Evolutionary conservation across 495 filamentous ascomycete species (phyloP), one percentile per base, ranked within the genome.

Genomic region (Amorphotheca resinae): DNA sequence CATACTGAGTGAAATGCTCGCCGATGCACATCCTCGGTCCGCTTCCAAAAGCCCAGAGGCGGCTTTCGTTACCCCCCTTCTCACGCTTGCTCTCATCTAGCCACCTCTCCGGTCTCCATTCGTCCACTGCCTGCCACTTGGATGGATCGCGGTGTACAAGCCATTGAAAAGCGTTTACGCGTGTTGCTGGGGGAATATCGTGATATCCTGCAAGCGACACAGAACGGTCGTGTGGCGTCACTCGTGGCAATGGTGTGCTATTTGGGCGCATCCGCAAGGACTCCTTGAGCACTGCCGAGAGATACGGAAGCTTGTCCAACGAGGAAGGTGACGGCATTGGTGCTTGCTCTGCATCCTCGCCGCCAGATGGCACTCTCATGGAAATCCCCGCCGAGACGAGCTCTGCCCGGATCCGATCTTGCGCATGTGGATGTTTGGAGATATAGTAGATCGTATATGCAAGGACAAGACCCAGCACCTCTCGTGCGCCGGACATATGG

Each of bases 41-140:
- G 38, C 79, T 84, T 2, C 81, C 77, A 63, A 93, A 93, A 0
- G 82, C 81, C 84, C 84, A 93, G 57, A 87, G 87, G 67, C 78
- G 80, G 30, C 79, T 61, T 28, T 23, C 44, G 46, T 49, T 53
- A 33, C 68, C 63, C n/a, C n/a, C n/a, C n/a, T n/a, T n/a, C 4
- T 69, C 53, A 51, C 52, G 59, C 11, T 38, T 3, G 15, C 23
- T 22, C 0, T 42, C 33, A 2, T 69, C 62, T 1, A 83, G 56
- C 79, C 79, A 82, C 26, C 79, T 64, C 11, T 65, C 68, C 9
- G 75, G 72, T 32, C 72, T 66, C 78, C 79, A 85, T 15, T 52
- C 56, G 36, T 76, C 68, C 0, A 79, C 70, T 0, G 72, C 64
- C 0, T 72, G 73, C 50, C 76, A 84, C 0, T 75, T 68, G 2